phyloP scores from a whole-genome alignment of 257 asterid species.

The Voacanga thouarsii region DNA sequence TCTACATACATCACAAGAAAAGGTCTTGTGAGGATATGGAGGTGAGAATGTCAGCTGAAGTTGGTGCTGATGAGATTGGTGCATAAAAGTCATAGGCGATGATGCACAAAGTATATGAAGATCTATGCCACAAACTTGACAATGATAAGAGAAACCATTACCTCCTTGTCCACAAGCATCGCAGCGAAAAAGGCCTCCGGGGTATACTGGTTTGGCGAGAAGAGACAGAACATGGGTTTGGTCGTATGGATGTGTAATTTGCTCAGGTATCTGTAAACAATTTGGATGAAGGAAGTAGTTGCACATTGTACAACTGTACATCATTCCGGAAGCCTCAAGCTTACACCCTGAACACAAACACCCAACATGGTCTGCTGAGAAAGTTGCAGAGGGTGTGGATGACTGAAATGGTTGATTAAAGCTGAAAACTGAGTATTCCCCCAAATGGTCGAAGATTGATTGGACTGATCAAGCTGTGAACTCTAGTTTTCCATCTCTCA shows the following conservation, averaged over 20 bases:
- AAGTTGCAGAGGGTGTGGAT: conserved; percentile 50
- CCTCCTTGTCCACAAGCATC: conserved; percentile 54
- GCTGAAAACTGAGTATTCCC: conserved; percentile 8
- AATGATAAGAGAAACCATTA: conserved; percentile 41
- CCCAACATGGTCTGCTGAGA: conserved; percentile 8
- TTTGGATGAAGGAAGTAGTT: conserved; percentile 41
- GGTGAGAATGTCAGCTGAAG: conserved; percentile 39
- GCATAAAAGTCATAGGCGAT: conserved; percentile 25
- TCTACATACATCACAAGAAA: conserved; percentile 48
- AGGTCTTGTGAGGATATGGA: conserved; percentile 38
- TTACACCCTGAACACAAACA: conserved; percentile 42
- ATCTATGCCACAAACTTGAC: conserved; percentile 44
- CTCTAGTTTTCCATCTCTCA: conserved; percentile 20
- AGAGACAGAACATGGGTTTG: conserved; percentile 37
- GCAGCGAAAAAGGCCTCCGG: conserved; percentile 45
- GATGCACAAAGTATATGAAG: conserved; percentile 50
- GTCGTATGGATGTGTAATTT: conserved; percentile 43
- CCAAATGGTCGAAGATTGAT: not conserved
- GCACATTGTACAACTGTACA: conserved; percentile 43
- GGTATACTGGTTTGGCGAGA: conserved; percentile 43
- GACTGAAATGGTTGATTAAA: conserved; percentile 48
- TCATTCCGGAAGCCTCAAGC: conserved; percentile 28
- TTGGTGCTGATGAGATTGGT: conserved; percentile 35
- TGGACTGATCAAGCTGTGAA: not conserved
- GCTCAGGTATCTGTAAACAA: conserved; percentile 46